These are phyloP conservation scores for Wallemia hederae DNA, from an alignment of 1,284 basidiomycete species.

Conservation along the genomic window DNA sequence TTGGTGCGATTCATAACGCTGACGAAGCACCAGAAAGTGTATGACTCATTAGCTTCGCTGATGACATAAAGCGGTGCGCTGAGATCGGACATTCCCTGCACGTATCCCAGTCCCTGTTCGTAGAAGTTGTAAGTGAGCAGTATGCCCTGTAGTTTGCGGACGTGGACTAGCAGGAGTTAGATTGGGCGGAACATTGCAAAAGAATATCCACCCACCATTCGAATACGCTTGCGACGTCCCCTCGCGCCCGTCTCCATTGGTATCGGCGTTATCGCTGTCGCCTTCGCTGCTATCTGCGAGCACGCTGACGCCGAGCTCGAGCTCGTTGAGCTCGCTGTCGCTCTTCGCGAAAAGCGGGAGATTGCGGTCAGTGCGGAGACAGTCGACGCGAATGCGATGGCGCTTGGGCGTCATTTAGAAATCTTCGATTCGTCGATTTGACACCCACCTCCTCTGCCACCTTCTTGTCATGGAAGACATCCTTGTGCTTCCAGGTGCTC, in stretches of 20 bases:
- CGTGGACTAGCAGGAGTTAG: constrained; percentile 69
- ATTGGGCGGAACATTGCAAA: constrained; percentile 8
- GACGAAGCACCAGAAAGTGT: constrained; percentile 88
- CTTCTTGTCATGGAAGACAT: constrained; percentile 7
- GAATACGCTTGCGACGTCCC: constrained; percentile 7
- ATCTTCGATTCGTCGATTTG: constrained; percentile 1
- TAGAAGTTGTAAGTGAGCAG: constrained; percentile 74
- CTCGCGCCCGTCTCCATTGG: constrained; percentile 14
- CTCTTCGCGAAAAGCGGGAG: constrained; percentile 52
- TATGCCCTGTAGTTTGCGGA: constrained; percentile 44
- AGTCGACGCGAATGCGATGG: constrained; percentile 80
- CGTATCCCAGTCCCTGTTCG: constrained; percentile 56
- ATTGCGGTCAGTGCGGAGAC: constrained; percentile 76
- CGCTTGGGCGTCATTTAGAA: constrained; percentile 19
- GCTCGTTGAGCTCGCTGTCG: constrained; percentile 1
- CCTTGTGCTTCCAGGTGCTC: constrained; percentile 5
- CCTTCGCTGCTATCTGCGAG: constrained; percentile 5
- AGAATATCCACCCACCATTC: neutral
- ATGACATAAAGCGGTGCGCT: constrained; percentile 80
- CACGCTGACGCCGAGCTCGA: neutral
- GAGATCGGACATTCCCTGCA: constrained; percentile 92
- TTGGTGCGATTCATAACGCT: constrained; percentile 87
- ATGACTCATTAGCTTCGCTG: constrained; percentile 56
- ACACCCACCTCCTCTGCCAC: constrained; percentile 11
- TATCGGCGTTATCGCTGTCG: constrained; percentile 7